These are phyloP conservation scores for Rhodomyrtus tomentosa DNA, from an alignment of 345 rosid genomes.

Conservation along the genomic window DNA sequence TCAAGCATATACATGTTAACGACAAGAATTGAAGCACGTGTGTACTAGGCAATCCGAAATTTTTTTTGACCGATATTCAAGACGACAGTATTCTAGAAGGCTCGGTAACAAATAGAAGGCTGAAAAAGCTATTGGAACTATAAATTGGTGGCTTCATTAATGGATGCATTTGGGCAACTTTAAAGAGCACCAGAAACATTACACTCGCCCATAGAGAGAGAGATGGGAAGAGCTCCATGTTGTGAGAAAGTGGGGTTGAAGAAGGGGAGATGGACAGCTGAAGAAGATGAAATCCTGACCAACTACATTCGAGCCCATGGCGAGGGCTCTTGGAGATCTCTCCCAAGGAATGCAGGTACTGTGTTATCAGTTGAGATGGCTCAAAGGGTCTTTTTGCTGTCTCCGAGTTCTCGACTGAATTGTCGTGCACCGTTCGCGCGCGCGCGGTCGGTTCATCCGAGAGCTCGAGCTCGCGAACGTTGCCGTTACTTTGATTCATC, in stretches of 20 bases:
- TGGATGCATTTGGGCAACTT: neutral
- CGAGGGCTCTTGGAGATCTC: slow-evolving; percentile 81
- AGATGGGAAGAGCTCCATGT: slow-evolving; percentile 85
- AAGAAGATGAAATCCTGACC: slow-evolving; percentile 63
- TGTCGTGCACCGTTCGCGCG: no score
- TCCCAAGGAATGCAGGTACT: slow-evolving; percentile 81
- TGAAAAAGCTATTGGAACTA: neutral
- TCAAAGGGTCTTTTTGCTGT: neutral
- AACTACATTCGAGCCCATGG: slow-evolving; percentile 60
- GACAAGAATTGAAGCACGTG: neutral
- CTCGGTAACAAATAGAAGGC: neutral
- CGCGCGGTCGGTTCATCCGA: neutral
- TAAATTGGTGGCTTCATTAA: neutral
- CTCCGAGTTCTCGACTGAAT: neutral
- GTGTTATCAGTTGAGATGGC: neutral
- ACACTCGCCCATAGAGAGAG: neutral
- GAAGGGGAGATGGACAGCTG: slow-evolving; percentile 80
- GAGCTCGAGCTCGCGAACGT: neutral
- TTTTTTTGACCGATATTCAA: no score
- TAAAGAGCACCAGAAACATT: neutral
- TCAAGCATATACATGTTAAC: neutral
- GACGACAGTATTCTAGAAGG: no score
- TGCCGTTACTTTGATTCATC: neutral
- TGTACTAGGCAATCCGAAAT: no score
- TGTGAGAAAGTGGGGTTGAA: slow-evolving; percentile 81